Evolutionary conservation across 306 rosid species (phyloP).

Genomic region (Abrus pulchellus): DNA sequence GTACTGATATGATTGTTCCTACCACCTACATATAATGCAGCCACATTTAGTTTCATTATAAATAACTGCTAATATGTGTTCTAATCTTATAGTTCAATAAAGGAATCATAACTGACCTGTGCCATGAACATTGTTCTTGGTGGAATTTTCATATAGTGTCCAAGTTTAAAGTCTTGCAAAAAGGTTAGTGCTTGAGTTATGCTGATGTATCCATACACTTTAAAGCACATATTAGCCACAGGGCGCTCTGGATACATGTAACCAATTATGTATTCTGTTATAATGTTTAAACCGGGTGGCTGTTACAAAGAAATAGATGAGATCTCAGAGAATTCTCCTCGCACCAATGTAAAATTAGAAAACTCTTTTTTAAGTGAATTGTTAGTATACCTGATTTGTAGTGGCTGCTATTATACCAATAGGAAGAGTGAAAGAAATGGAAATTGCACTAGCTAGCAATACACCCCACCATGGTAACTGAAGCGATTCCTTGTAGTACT

Average conservation of each 20-base stretch:
- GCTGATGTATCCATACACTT: constrained; percentile 94
- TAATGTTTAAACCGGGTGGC: constrained; percentile 84
- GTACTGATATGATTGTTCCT: constrained; percentile 70
- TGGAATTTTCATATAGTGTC: constrained; percentile 97
- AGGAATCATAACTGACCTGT: constrained; percentile 61
- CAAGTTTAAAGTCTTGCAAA: constrained; percentile 81
- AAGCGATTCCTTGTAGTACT: constrained; percentile 69
- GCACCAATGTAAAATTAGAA: constrained; percentile 12
- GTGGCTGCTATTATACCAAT: constrained; percentile 80
- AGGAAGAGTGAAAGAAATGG: constrained; percentile 74
- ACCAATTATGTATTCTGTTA: constrained; percentile 90
- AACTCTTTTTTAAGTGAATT: background rate
- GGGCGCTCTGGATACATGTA: constrained; percentile 89
- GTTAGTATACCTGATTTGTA: constrained; percentile 75
- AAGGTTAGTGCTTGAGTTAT: constrained; percentile 82
- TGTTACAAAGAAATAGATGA: constrained; percentile 49
- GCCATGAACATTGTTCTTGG: constrained; percentile 93
- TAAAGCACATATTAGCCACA: constrained; percentile 97
- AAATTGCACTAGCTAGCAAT: constrained; percentile 73
- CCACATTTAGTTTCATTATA: constrained; percentile 14
- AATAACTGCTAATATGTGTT: background rate
- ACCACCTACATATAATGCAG: constrained; percentile 62
- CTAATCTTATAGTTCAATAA: background rate
- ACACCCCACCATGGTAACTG: constrained; percentile 97
- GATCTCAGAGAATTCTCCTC: constrained; percentile 16